Percentiles rank a stretch among this genome's conserved stretches.
phyloP scores from a whole-genome alignment of 1,139 yeast genomes.

The Oligophagozyma castellii region DNA sequence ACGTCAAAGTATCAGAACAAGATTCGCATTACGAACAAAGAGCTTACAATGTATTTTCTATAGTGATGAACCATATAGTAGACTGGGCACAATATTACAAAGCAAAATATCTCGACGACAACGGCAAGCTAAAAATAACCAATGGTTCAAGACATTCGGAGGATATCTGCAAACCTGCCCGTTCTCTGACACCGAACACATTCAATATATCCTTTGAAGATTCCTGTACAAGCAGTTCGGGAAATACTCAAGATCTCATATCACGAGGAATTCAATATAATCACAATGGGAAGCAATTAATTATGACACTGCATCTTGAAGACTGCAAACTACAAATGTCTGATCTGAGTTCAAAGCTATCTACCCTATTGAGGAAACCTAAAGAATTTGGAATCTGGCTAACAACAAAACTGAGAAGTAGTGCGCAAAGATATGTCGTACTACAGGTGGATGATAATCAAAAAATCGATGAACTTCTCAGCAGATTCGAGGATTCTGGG shows the following conservation, averaged over 20 bases:
- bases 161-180: background rate
- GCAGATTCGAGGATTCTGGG: constrained; percentile 12
- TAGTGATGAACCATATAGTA: background rate
- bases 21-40: constrained; percentile 3
- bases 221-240: background rate
- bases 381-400: constrained; percentile 17
- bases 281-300: constrained; percentile 17
- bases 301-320: constrained; percentile 17
- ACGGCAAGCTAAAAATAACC: too few relatives aligned
- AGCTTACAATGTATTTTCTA: background rate
- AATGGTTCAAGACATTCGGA: background rate
- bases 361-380: constrained; percentile 15
- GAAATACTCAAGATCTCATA: constrained; percentile 1
- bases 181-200: background rate
- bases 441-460: constrained; percentile 11
- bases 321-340: constrained; percentile 15
- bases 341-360: constrained; percentile 17
- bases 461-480: constrained; percentile 10
- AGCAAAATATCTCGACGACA: too few relatives aligned
- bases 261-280: constrained; percentile 27
- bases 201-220: too few relatives aligned
- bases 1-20: constrained; percentile 23
- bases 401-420: constrained; percentile 9
- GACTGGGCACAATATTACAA: too few relatives aligned
- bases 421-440: constrained; percentile 12